Conservation (phyloP, 176 grass and related monocot genomes). For the Aegilops bicornis region DNA sequence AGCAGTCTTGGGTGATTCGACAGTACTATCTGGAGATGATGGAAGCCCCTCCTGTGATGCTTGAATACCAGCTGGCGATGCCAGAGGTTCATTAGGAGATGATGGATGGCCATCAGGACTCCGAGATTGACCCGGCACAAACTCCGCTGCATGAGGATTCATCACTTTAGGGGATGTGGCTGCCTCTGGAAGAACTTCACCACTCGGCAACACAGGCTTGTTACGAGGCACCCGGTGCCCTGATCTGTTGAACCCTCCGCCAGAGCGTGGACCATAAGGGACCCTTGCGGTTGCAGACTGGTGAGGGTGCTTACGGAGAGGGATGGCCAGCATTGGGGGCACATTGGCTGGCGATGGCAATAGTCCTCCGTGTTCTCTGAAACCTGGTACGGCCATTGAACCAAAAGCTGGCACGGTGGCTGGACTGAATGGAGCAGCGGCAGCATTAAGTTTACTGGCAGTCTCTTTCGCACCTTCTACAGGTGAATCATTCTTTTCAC, state of each 20-base stretch:
- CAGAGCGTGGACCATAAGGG: slow-evolving; percentile 91
- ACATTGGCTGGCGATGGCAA: slow-evolving; percentile 82
- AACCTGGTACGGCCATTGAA: slow-evolving; percentile 79
- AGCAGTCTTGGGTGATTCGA: slow-evolving; percentile 48
- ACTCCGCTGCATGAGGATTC: slow-evolving; percentile 90
- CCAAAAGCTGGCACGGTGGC: slow-evolving; percentile 80
- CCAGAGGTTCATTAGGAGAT: slow-evolving; percentile 50
- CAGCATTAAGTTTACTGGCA: slow-evolving; percentile 82
- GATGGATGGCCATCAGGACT: slow-evolving; percentile 56
- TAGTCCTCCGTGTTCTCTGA: slow-evolving; percentile 91
- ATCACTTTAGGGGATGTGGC: slow-evolving; percentile 64
- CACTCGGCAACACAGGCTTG: slow-evolving; percentile 68
- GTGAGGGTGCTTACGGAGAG: slow-evolving; percentile 88
- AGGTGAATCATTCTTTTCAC: slow-evolving; percentile 50
- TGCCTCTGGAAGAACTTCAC: slow-evolving; percentile 61
- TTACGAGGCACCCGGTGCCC: slow-evolving; percentile 73
- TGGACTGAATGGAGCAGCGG: slow-evolving; percentile 91
- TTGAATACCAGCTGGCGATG: slow-evolving; percentile 45
- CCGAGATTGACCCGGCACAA: slow-evolving; percentile 75
- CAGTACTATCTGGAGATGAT: slow-evolving; percentile 53
- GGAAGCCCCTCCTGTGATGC: slow-evolving; percentile 45
- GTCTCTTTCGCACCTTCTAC: slow-evolving; percentile 51
- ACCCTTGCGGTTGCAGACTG: slow-evolving; percentile 96
- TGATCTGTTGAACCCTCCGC: slow-evolving; percentile 87
- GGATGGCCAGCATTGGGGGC: slow-evolving; percentile 75